These are phyloP conservation scores for Chlorella ohadii DNA, from an alignment of 139 green algal genomes.

Conservation along the genomic window DNA sequence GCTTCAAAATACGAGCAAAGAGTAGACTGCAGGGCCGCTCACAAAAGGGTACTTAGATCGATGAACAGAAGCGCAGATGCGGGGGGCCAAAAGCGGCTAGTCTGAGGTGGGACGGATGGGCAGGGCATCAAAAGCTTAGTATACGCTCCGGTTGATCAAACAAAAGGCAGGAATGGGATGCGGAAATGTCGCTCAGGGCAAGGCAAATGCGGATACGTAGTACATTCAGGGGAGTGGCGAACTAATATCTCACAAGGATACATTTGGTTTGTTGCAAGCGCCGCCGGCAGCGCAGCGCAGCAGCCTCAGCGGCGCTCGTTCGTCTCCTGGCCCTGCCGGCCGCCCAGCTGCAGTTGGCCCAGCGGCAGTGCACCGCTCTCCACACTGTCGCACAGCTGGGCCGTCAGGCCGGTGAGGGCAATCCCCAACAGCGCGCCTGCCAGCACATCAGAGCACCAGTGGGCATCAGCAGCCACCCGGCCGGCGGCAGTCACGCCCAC, in stretches of 20 bases:
- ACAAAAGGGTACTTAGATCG: too few species aligned
- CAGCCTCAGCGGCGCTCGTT: neutral
- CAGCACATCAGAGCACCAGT: conserved; percentile 21
- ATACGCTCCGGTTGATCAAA: too few species aligned
- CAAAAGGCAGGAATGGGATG: too few species aligned
- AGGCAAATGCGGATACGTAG: neutral
- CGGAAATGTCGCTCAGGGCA: too few species aligned
- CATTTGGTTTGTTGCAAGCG: too few species aligned
- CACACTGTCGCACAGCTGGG: neutral
- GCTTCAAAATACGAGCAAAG: too few species aligned
- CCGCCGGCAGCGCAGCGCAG: neutral
- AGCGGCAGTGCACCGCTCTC: neutral
- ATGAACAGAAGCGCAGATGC: too few species aligned
- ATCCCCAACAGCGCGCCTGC: conserved; percentile 26
- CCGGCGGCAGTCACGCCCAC: conserved; percentile 8
- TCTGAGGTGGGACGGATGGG: too few species aligned
- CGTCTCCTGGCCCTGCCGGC: neutral
- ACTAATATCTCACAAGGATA: neutral
- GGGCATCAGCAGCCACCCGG: conserved; percentile 18
- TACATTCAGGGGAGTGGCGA: neutral
- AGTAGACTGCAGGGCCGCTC: too few species aligned
- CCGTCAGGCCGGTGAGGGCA: neutral
- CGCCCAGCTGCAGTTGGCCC: neutral
- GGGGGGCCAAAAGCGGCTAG: too few species aligned
- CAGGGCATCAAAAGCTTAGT: too few species aligned